These are phyloP conservation scores for Phylloporus sp. DNA, from an alignment of 768 basidiomycete genomes.

Conservation along the genomic window DNA sequence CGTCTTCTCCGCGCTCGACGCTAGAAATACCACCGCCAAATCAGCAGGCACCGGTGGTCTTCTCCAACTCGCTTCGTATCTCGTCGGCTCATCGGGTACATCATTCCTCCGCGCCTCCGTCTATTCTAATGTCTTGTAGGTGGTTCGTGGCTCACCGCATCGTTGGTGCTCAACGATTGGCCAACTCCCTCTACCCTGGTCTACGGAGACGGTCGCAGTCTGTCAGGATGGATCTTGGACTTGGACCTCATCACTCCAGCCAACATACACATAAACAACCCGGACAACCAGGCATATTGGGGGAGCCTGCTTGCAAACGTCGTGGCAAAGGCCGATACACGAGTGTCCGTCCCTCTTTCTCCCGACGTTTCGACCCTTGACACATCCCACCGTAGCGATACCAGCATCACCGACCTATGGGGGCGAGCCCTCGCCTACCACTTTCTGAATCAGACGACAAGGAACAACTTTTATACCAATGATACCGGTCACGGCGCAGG, in stretches of 20 bases:
- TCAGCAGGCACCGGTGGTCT: constrained; percentile 60
- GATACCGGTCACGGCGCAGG: constrained; percentile 65
- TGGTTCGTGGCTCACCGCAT: constrained; percentile 65
- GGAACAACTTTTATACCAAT: constrained; percentile 56
- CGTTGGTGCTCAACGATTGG: constrained; percentile 60
- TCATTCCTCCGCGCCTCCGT: background rate
- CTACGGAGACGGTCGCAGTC: constrained; percentile 45
- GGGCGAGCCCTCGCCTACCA: constrained; percentile 64
- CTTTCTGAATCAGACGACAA: constrained; percentile 62
- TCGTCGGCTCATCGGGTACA: constrained; percentile 61
- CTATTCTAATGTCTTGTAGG: constrained; percentile 29
- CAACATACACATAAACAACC: constrained; percentile 42
- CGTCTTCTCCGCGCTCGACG: constrained; percentile 54
- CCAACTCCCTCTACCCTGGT: constrained; percentile 54
- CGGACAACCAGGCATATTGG: constrained; percentile 47
- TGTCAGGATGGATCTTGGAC: constrained; percentile 55
- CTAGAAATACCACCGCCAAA: constrained; percentile 54
- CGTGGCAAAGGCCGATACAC: constrained; percentile 48
- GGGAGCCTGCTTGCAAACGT: constrained; percentile 52
- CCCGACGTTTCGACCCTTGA: background rate
- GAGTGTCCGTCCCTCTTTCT: constrained; percentile 40
- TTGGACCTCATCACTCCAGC: constrained; percentile 51
- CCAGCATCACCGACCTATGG: constrained; percentile 63
- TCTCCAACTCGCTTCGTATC: constrained; percentile 65
- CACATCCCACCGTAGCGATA: constrained; percentile 39